Percentiles rank a stretch among this genome's conserved stretches.
Conservation (phyloP, 2,329 filamentous ascomycete genomes). For the Rutstroemia sp. region DNA sequence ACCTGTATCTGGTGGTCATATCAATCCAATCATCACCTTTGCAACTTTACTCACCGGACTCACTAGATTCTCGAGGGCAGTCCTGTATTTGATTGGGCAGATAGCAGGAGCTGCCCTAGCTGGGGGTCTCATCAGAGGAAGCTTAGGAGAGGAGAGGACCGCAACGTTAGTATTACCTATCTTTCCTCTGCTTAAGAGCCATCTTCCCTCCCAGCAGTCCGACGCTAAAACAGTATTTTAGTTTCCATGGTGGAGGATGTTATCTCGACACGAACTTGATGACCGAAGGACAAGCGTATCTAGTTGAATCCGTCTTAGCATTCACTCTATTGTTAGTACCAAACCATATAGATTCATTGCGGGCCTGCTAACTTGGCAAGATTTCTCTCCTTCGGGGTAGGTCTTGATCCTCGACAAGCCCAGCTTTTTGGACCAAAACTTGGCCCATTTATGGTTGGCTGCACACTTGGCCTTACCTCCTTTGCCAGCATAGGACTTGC, state of each 20-base stretch:
- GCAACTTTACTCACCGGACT: slow-evolving; percentile 44
- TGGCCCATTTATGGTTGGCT: slow-evolving; percentile 42
- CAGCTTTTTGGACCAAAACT: slow-evolving; percentile 42
- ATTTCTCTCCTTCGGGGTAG: slow-evolving; percentile 46
- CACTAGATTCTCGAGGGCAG: slow-evolving; percentile 40
- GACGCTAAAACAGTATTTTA: background rate
- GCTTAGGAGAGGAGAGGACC: slow-evolving; percentile 28
- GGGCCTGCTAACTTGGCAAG: slow-evolving; percentile 8
- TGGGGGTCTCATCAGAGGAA: slow-evolving; percentile 33
- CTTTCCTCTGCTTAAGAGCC: slow-evolving; percentile 8
- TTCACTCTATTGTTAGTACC: slow-evolving; percentile 35
- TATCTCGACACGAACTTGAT: slow-evolving; percentile 24
- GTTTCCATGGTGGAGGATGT: slow-evolving; percentile 29
- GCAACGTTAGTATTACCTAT: slow-evolving; percentile 24
- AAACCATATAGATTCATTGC: background rate
- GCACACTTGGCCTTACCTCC: slow-evolving; percentile 31
- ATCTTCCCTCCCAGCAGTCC: background rate
- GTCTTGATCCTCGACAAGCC: slow-evolving; percentile 44
- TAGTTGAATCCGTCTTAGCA: slow-evolving; percentile 42
- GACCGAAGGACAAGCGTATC: slow-evolving; percentile 35
- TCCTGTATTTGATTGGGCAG: slow-evolving; percentile 45
- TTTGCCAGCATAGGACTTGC: slow-evolving; percentile 33
- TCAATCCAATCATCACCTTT: slow-evolving; percentile 48
- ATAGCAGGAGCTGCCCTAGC: slow-evolving; percentile 36
- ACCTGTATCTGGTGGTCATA: slow-evolving; percentile 43